Conservation (phyloP, 2,329 filamentous ascomycete genomes). For the Ambrosiella xylebori region DNA sequence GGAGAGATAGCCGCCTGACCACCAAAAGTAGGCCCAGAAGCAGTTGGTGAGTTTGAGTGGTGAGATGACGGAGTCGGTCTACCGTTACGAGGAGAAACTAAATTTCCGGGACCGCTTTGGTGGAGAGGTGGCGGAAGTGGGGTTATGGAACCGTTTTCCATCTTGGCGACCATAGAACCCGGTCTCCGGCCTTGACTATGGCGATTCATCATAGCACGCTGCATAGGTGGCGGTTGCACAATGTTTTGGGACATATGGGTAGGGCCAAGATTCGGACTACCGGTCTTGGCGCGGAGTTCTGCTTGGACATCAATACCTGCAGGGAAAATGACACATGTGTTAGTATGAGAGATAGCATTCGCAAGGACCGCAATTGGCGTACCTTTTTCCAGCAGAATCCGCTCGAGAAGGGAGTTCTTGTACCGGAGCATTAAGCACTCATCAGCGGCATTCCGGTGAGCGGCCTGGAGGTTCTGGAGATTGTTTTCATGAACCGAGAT, state of each 20-base stretch:
- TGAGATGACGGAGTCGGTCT: slow-evolving; percentile 64
- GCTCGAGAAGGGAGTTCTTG: slow-evolving; percentile 91
- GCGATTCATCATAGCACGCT: slow-evolving; percentile 64
- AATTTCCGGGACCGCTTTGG: slow-evolving; percentile 25
- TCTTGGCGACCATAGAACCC: slow-evolving; percentile 57
- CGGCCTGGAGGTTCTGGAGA: slow-evolving; percentile 79
- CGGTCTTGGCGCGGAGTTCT: slow-evolving; percentile 82
- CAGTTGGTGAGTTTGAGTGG: slow-evolving; percentile 43
- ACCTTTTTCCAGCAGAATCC: slow-evolving; percentile 95
- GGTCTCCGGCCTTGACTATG: slow-evolving; percentile 61
- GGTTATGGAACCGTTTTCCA: slow-evolving; percentile 33
- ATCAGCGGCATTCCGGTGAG: slow-evolving; percentile 83
- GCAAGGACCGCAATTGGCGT: slow-evolving; percentile 12
- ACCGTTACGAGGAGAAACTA: slow-evolving; percentile 42
- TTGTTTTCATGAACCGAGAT: slow-evolving; percentile 96
- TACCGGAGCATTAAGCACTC: slow-evolving; percentile 97
- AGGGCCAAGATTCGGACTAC: slow-evolving; percentile 61
- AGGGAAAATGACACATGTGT: not conserved
- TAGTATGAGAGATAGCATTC: not conserved
- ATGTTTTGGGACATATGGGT: slow-evolving; percentile 50
- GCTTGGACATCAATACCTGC: slow-evolving; percentile 91
- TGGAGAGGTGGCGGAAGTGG: slow-evolving; percentile 29
- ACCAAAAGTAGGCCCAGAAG: slow-evolving; percentile 28
- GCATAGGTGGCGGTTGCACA: slow-evolving; percentile 59
- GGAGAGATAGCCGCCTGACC: slow-evolving; percentile 26